Percentiles rank a stretch among this genome's conserved stretches.
phyloP scores from a whole-genome alignment of 2,329 filamentous ascomycete species.

The Seiridium unicorne region DNA sequence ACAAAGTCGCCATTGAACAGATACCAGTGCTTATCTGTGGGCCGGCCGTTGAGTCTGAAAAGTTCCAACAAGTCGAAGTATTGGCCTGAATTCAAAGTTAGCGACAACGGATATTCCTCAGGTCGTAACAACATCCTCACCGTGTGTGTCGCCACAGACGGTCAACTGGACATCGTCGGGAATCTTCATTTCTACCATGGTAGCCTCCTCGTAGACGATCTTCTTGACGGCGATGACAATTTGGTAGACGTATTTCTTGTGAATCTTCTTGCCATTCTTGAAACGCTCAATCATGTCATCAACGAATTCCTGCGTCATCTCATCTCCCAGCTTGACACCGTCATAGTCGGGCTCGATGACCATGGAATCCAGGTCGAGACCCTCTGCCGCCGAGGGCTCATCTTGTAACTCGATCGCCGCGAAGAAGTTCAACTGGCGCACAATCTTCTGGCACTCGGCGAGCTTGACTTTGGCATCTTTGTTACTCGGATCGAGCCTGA shows the following conservation, averaged over 20 bases:
- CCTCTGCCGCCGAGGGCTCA: slow-evolving; percentile 87
- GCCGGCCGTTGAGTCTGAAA: slow-evolving; percentile 86
- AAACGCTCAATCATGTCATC: slow-evolving; percentile 97
- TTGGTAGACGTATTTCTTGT: slow-evolving; percentile 96
- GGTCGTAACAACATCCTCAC: slow-evolving; percentile 41
- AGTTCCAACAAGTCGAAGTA: slow-evolving; percentile 97
- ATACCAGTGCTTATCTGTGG: slow-evolving; percentile 84
- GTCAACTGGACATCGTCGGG: slow-evolving; percentile 77
- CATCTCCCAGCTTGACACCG: slow-evolving; percentile 70
- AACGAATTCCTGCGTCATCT: slow-evolving; percentile 96
- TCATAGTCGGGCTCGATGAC: slow-evolving; percentile 82
- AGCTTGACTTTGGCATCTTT: slow-evolving; percentile 89
- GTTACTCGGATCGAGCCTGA: slow-evolving; percentile 82
- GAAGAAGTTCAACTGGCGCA: slow-evolving; percentile 88
- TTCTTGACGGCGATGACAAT: slow-evolving; percentile 90
- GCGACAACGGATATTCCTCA: slow-evolving; percentile 11
- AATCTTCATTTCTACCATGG: slow-evolving; percentile 92
- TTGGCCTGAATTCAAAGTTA: slow-evolving; percentile 63
- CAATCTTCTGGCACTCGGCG: slow-evolving; percentile 90
- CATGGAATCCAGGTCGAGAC: slow-evolving; percentile 84
- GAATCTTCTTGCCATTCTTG: slow-evolving; percentile 92
- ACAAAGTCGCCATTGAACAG: slow-evolving; percentile 99
- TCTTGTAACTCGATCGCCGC: slow-evolving; percentile 93
- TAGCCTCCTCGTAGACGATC: slow-evolving; percentile 86
- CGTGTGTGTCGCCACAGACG: slow-evolving; percentile 96